Evolutionary conservation across 2,329 filamentous ascomycete species (phyloP).

Genomic region (Metarhizium guizhouense): DNA sequence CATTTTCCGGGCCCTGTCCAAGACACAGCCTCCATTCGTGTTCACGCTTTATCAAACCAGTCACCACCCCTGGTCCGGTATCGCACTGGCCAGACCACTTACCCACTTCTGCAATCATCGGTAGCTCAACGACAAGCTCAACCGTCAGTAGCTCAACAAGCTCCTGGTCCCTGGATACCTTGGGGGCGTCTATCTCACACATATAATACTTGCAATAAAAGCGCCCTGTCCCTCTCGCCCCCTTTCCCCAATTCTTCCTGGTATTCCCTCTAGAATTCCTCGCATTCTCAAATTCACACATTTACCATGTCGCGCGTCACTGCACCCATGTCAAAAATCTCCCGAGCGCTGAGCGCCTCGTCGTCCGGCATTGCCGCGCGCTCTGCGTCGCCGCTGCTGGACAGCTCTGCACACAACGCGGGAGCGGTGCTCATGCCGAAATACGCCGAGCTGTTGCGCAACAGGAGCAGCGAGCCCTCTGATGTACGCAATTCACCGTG

Average conservation of each 20-base stretch:
- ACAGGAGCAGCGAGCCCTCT: constrained; percentile 23
- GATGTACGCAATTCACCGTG: constrained; percentile 25
- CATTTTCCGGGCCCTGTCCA: too few relatives aligned
- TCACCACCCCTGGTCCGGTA: too few relatives aligned
- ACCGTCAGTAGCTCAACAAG: background rate
- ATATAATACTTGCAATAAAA: background rate
- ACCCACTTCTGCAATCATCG: too few relatives aligned
- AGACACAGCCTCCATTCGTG: too few relatives aligned
- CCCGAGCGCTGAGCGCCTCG: constrained; percentile 36
- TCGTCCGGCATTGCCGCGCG: constrained; percentile 24
- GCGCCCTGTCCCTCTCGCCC: background rate
- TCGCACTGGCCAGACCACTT: too few relatives aligned
- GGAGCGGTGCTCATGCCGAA: constrained; percentile 35
- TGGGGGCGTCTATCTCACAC: background rate
- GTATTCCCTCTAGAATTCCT: background rate
- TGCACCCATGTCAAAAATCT: constrained; percentile 29
- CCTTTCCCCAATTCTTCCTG: background rate
- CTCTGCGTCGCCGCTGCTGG: constrained; percentile 22
- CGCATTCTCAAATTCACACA: background rate
- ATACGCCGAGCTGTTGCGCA: constrained; percentile 36
- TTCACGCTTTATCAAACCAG: too few relatives aligned
- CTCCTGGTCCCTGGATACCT: background rate
- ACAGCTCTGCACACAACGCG: constrained; percentile 24
- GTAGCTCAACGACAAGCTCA: too few relatives aligned
- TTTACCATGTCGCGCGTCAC: constrained; percentile 39